Evolutionary conservation across 257 asterid species (phyloP).

Genomic region (Prunella vulgaris): DNA sequence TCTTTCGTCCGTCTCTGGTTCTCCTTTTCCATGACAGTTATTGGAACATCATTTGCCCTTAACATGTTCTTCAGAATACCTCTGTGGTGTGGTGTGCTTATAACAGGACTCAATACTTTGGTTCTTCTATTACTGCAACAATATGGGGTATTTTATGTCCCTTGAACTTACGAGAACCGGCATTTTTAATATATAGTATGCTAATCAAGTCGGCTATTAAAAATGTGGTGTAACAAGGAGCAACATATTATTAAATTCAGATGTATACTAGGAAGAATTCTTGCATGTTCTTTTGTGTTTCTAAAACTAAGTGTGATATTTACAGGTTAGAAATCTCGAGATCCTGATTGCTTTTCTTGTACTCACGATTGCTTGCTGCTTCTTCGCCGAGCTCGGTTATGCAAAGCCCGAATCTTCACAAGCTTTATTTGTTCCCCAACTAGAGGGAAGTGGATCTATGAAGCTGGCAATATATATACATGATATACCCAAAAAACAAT

Average conservation of each 20-base stretch:
- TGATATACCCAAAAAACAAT: too few species aligned
- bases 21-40: constrained; percentile 44
- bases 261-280: too few species aligned
- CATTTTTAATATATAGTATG: too few species aligned
- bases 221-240: too few species aligned
- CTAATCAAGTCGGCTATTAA: too few species aligned
- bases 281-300: constrained; percentile 6
- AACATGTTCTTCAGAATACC: constrained; percentile 92
- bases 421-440: constrained; percentile 87
- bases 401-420: constrained; percentile 71
- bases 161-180: too few species aligned
- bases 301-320: constrained; percentile 16
- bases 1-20: not conserved
- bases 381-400: constrained; percentile 75
- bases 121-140: constrained; percentile 78
- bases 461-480: constrained; percentile 83
- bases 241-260: too few species aligned
- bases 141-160: constrained; percentile 71
- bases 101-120: constrained; percentile 92
- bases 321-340: constrained; percentile 92
- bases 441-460: constrained; percentile 85
- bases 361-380: constrained; percentile 72
- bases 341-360: constrained; percentile 78
- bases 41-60: constrained; percentile 97
- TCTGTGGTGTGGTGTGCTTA: constrained; percentile 88